Percentiles rank a stretch among this genome's conserved stretches.
These are phyloP conservation scores for Chrysanthemum makinoi DNA, from an alignment of 129 eudicot genomes.

Conservation along the genomic window DNA sequence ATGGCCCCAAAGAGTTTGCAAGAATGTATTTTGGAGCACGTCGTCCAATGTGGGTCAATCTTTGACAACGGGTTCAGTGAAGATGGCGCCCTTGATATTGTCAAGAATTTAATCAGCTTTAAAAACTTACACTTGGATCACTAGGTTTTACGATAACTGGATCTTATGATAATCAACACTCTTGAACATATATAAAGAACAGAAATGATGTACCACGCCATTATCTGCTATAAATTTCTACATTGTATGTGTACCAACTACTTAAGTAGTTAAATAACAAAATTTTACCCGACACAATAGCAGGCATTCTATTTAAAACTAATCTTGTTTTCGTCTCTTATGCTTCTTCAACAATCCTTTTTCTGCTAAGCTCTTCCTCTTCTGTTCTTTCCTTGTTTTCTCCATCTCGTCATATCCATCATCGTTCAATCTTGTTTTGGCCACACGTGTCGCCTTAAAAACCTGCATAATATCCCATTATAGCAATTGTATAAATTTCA, in stretches of 20 bases:
- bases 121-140: too few species aligned
- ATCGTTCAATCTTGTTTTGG: slow-evolving; percentile 64
- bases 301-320: not conserved
- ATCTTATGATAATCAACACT: too few species aligned
- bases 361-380: slow-evolving; percentile 47
- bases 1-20: too few species aligned
- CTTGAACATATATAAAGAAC: too few species aligned
- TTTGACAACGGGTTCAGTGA: too few species aligned
- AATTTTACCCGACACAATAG: not conserved
- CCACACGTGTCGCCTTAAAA: slow-evolving; percentile 73
- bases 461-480: slow-evolving; percentile 36
- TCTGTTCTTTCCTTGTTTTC: slow-evolving; percentile 62
- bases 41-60: too few species aligned
- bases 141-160: too few species aligned
- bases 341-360: slow-evolving; percentile 50
- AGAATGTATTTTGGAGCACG: too few species aligned
- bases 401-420: slow-evolving; percentile 81
- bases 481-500: not conserved
- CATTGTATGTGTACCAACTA: not conserved
- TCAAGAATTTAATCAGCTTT: too few species aligned
- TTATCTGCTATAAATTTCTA: not conserved
- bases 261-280: slow-evolving; percentile 6
- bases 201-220: not conserved
- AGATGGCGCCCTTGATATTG: too few species aligned
- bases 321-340: slow-evolving; percentile 38